These are phyloP conservation scores for Geosmithia morbida DNA, from an alignment of 2,329 filamentous ascomycete genomes.

Conservation along the genomic window DNA sequence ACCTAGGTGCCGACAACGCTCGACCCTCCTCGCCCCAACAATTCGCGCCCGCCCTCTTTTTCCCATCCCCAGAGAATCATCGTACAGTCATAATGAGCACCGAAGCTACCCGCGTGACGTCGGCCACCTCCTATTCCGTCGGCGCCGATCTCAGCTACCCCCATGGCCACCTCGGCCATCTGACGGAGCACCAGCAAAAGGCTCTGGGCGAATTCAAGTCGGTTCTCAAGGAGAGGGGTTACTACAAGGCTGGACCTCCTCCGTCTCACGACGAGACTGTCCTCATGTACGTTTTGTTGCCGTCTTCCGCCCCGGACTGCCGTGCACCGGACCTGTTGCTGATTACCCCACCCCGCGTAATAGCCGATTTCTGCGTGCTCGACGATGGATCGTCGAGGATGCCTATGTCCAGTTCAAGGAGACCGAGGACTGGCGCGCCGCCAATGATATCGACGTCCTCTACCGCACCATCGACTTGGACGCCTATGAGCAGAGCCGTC, in stretches of 20 bases:
- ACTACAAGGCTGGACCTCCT: slow-evolving; percentile 41
- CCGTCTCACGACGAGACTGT: slow-evolving; percentile 60
- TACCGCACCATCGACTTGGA: slow-evolving; percentile 79
- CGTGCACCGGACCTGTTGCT: not conserved
- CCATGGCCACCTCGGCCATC: slow-evolving; percentile 65
- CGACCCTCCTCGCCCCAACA: not conserved
- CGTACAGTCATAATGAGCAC: not conserved
- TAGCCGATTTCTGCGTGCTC: slow-evolving; percentile 75
- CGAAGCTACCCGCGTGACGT: slow-evolving; percentile 1
- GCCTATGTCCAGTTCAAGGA: slow-evolving; percentile 75
- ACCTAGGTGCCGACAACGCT: not conserved
- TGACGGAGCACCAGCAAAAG: slow-evolving; percentile 52
- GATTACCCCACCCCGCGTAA: not conserved
- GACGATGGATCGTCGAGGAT: slow-evolving; percentile 64
- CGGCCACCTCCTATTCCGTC: slow-evolving; percentile 10
- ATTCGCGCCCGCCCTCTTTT: too few species aligned
- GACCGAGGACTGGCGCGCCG: slow-evolving; percentile 74
- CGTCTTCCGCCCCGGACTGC: not conserved
- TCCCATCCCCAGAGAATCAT: not conserved
- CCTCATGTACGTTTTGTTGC: slow-evolving; percentile 40
- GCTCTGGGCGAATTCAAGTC: slow-evolving; percentile 60
- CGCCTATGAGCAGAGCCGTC: slow-evolving; percentile 67
- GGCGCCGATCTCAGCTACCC: slow-evolving; percentile 42
- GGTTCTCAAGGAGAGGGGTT: slow-evolving; percentile 47
- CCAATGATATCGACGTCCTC: slow-evolving; percentile 62